Evolutionary conservation across 306 rosid genomes (phyloP), one percentile per base, ranked within the genome.

Genomic region (Acacia confusa): DNA sequence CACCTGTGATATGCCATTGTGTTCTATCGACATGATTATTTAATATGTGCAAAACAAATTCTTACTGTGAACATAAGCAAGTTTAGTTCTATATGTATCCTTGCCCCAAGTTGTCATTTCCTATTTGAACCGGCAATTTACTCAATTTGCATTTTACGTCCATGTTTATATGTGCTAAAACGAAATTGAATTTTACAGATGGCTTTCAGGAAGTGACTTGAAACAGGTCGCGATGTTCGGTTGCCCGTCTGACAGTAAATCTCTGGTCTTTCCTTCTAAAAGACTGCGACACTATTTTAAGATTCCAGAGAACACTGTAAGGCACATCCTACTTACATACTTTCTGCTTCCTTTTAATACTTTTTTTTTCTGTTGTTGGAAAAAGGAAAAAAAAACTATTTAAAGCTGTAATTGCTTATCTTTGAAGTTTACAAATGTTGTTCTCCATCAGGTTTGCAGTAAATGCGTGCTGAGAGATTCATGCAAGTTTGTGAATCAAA

Each of bases 121-220:
- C 40, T 20, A 3, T 70, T 30, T 55, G 38, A 79, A 47, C 6
- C 38, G 53, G 41, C 78, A 24, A 74, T 43, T 34, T 63, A 19
- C 78, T 78, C 15, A 32, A 66, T 63, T 78, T 72, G 73, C 55
- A 50, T 36, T 40, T 61, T 3, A 36, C 38, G 47, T 36, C 47
- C 47, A 40, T 15, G 15, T 75, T 79, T 80, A 20, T 27, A 32
- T 73, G 36, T 45, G 14, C 63, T 70, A 70, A 78, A 73, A 82
- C 79, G 78, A 75, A 78, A 72, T 78, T 80, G 79, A 58, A 76
- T 79, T 22, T 81, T 76, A 27, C 87, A 95, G 99, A 82, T 91
- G 97, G 94, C 77, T 95, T 71, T 93, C 97, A 64, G 97, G 91
- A 78, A 79, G 91, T 73, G 88, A 94, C 70, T 68, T 95, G 88